phyloP scores from a whole-genome alignment of 371 early-diverging fungal genomes.

The Mucor circinelloides region DNA sequence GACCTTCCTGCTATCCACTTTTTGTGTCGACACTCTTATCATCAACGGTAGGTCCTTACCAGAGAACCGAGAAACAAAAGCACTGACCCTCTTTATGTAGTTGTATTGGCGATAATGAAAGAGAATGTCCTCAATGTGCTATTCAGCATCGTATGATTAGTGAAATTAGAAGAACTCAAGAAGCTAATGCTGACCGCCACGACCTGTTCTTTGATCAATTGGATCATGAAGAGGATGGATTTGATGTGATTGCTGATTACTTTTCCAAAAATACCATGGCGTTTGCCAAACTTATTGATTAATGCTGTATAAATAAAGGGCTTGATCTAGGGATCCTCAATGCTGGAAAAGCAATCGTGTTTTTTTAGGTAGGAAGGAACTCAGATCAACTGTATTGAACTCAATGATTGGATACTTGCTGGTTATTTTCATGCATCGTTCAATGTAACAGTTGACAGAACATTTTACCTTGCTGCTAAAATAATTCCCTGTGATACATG shows the following conservation, averaged over 20 bases:
- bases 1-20: conserved; percentile 93
- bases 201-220: conserved; percentile 83
- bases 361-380: too few relatives aligned
- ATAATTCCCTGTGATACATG: too few relatives aligned
- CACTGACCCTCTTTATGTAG: conserved; percentile 16
- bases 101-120: conserved; percentile 74
- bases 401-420: too few relatives aligned
- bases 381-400: too few relatives aligned
- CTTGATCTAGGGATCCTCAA: too few relatives aligned
- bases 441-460: too few relatives aligned
- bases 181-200: conserved; percentile 73
- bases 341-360: too few relatives aligned
- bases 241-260: conserved; percentile 86
- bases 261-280: conserved; percentile 87
- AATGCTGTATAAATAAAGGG: background rate
- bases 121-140: conserved; percentile 89
- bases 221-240: conserved; percentile 80
- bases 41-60: conserved; percentile 66
- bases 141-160: conserved; percentile 80
- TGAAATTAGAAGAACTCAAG: conserved; percentile 78
- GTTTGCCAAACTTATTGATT: conserved; percentile 74
- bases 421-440: too few relatives aligned
- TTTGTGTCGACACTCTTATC: conserved; percentile 91
- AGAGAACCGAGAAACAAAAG: background rate
- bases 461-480: too few relatives aligned